These are phyloP conservation scores for Chlamydomonas applanata DNA, from an alignment of 139 green algal genomes.

Conservation along the genomic window DNA sequence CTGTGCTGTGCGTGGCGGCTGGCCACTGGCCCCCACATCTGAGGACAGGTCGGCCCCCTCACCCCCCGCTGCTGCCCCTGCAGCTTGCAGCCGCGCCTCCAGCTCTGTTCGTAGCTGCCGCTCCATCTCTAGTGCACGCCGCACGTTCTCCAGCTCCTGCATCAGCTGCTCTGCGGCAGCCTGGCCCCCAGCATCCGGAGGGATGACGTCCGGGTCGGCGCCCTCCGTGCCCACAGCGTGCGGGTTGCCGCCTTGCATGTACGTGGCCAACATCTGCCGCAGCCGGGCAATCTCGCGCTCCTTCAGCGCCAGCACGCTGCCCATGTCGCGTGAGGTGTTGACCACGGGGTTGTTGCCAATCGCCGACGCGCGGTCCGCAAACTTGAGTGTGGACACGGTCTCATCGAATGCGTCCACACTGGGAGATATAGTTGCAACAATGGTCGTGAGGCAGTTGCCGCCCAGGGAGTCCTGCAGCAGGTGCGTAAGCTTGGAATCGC, in stretches of 20 bases:
- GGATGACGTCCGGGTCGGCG: too few species aligned
- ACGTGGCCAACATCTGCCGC: conserved; percentile 34
- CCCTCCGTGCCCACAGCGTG: too few species aligned
- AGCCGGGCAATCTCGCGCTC: conserved; percentile 52
- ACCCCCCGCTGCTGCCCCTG: background rate
- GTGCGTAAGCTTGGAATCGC: conserved; percentile 74
- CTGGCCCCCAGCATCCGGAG: background rate
- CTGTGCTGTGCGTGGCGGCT: background rate
- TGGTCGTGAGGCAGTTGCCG: conserved; percentile 38
- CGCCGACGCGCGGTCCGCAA: conserved; percentile 45
- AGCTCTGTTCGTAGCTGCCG: background rate
- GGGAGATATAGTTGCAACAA: conserved; percentile 51
- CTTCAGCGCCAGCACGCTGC: conserved; percentile 43
- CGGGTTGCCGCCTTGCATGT: conserved; percentile 10
- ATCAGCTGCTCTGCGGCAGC: background rate
- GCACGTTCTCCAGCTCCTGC: background rate
- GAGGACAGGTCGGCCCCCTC: background rate
- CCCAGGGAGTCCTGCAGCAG: conserved; percentile 68
- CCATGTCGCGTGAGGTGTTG: conserved; percentile 37
- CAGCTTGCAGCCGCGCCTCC: background rate
- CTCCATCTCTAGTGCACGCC: conserved; percentile 11
- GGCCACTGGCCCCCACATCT: background rate
- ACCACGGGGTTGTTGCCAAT: conserved; percentile 56
- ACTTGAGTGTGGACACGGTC: conserved; percentile 52
- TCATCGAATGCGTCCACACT: conserved; percentile 46